A percentile compares a stretch with the other conserved stretches of the same genome.
Evolutionary conservation across 192 early-diverging fungal species (phyloP).

Genomic region (Coemansia sp.): DNA sequence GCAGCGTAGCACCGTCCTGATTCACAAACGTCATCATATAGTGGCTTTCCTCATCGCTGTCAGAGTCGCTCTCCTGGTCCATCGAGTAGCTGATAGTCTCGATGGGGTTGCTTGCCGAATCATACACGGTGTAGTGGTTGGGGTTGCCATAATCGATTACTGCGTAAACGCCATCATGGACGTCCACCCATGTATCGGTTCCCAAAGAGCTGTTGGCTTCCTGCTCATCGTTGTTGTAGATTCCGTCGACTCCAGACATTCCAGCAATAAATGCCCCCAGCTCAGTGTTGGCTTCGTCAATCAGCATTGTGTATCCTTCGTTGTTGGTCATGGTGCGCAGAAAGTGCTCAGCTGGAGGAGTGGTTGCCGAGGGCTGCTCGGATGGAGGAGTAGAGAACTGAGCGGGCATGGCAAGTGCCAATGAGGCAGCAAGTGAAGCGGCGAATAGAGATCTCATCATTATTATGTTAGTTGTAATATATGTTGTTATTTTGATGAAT

Average conservation of each 20-base stretch:
- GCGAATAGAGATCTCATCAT: conserved; percentile 9
- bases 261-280: conserved; percentile 19
- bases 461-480: background rate
- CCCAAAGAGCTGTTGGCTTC: conserved; percentile 11
- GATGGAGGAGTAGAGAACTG: background rate
- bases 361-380: background rate
- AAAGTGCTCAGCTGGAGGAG: conserved; percentile 16
- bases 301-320: conserved; percentile 22
- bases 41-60: conserved; percentile 9
- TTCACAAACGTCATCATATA: conserved; percentile 43
- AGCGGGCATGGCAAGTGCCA: conserved; percentile 4
- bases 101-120: conserved; percentile 19
- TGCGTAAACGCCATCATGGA: conserved; percentile 25
- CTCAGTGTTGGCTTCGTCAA: conserved; percentile 32
- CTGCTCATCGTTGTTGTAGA: conserved; percentile 12
- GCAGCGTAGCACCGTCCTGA: conserved; percentile 11
- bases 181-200: conserved; percentile 31
- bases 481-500: too few species aligned
- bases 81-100: conserved; percentile 15
- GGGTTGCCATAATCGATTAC: conserved; percentile 40
- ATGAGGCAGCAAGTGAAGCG: conserved; percentile 5
- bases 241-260: conserved; percentile 19
- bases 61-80: background rate
- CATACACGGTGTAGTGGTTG: conserved; percentile 29
- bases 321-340: conserved; percentile 34